Evolutionary conservation across 805 yeast species (phyloP), one percentile per base, ranked within the genome.

Genomic region (Blastobotrys robertii): DNA sequence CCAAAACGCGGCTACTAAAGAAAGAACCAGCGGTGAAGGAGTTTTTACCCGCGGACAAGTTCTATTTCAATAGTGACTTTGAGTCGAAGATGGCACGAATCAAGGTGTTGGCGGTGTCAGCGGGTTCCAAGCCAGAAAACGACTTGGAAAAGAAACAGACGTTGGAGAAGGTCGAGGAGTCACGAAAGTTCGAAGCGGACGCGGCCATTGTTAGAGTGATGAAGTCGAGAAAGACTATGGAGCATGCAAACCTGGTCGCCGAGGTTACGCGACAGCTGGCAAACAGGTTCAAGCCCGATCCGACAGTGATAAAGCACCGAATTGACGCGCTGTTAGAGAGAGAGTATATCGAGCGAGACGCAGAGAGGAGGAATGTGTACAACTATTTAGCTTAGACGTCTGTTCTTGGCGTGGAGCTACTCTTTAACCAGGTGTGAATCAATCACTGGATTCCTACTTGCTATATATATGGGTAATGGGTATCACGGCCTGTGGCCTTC

Each of bases 191-290:
- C 43, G 84, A 80, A 54, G 67, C 82, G 2, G 92, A 84, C 56
- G 95, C 96, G 1, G 92, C 94, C 0, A 73, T 87, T 44, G 94
- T 87, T 4, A 70, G 96, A 41, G 76, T 81, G n/a, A 79, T 87
- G 90, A 87, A 87, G 63, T 46, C 84, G 1, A 66, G 87, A 30
- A 80, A 77, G 51, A 62, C 69, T 1, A 51, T 81, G 43, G 66
- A 60, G 19, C 90, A 83, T 56, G 77, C 76, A 50, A 80, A 79
- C 33, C 66, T 87, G 42, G 65, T 84, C n/a, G 73, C 70, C 30
- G 87, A 80, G 51, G 75, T 79, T 3, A 69, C 80, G 15, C 70
- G 72, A 39, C 82, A 76, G 48, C 65, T 86, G 38, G 60, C 68
- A 15, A 65, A 68, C 33, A 65, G 92, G 46, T 88, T 87, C 59